These are phyloP conservation scores for Penstemon barbatus DNA, from an alignment of 257 asterid genomes.

Conservation along the genomic window DNA sequence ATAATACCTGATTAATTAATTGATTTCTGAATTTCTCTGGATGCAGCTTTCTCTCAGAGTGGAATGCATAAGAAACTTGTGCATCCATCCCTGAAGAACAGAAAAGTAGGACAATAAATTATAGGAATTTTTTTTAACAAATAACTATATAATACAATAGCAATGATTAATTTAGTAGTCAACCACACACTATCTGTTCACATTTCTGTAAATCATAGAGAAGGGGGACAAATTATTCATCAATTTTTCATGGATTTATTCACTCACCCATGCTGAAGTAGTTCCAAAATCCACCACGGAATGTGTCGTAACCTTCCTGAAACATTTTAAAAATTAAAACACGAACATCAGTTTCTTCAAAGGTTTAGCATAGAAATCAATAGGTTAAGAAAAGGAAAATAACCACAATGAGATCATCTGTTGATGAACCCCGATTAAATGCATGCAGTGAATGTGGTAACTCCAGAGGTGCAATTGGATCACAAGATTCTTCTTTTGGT, in stretches of 20 bases:
- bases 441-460: conserved; percentile 93
- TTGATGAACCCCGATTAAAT: conserved; percentile 65
- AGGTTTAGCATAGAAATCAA: too few relatives aligned
- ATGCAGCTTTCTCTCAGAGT: conserved; percentile 57
- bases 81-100: conserved; percentile 60
- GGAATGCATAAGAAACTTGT: conserved; percentile 69
- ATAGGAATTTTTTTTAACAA: neutral
- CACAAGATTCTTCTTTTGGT: conserved; percentile 66
- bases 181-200: too few relatives aligned
- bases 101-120: neutral
- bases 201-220: too few relatives aligned
- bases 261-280: conserved; percentile 75
- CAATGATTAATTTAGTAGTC: too few relatives aligned
- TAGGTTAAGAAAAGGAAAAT: neutral
- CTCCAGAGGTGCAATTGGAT: conserved; percentile 89
- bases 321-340: conserved; percentile 10
- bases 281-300: conserved; percentile 81
- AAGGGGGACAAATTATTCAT: too few relatives aligned
- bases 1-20: conserved; percentile 51
- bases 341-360: too few relatives aligned
- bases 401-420: conserved; percentile 76
- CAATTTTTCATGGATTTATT: too few relatives aligned
- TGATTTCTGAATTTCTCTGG: conserved; percentile 63
- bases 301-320: conserved; percentile 63
- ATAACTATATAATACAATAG: too few relatives aligned